phyloP scores from a whole-genome alignment of 108 stramenopile genomes.

The Cyclotella kingstonii region DNA sequence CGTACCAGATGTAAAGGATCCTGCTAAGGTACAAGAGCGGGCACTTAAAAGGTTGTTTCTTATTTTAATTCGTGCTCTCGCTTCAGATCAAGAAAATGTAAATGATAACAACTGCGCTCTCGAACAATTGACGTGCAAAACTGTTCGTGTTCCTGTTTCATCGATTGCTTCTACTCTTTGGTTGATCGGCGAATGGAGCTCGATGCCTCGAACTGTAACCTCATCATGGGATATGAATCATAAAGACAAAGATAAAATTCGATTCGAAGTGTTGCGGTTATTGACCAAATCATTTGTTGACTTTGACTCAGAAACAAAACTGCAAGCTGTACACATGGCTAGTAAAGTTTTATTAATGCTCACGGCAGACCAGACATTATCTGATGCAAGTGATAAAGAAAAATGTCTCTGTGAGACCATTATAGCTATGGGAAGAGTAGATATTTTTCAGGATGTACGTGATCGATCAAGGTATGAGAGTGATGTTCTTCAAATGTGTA shows the following conservation, averaged over 20 bases:
- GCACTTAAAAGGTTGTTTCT: constrained; percentile 66
- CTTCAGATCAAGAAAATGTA: constrained; percentile 35
- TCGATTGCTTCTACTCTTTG: constrained; percentile 71
- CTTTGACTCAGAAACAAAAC: constrained; percentile 71
- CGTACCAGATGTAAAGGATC: constrained; percentile 52
- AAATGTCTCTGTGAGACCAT: constrained; percentile 82
- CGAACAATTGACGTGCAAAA: constrained; percentile 21
- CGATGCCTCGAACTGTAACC: constrained; percentile 14
- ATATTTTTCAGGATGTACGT: constrained; percentile 90
- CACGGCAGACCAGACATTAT: constrained; percentile 16
- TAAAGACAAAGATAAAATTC: constrained; percentile 37
- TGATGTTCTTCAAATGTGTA: constrained; percentile 60
- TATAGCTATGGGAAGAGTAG: constrained; percentile 90
- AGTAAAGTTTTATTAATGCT: constrained; percentile 68
- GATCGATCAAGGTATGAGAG: constrained; percentile 94
- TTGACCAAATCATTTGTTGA: constrained; percentile 72
- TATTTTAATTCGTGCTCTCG: constrained; percentile 62
- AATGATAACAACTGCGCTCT: constrained; percentile 39
- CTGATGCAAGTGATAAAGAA: constrained; percentile 18
- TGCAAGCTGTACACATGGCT: constrained; percentile 92
- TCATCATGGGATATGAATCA: constrained; percentile 27
- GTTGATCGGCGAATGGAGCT: constrained; percentile 76
- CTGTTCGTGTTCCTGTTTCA: constrained; percentile 49
- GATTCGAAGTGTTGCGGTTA: constrained; percentile 84
- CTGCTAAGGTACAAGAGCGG: constrained; percentile 57